phyloP scores from a whole-genome alignment of 2,329 filamentous ascomycete species.

The Penicillium paneum region DNA sequence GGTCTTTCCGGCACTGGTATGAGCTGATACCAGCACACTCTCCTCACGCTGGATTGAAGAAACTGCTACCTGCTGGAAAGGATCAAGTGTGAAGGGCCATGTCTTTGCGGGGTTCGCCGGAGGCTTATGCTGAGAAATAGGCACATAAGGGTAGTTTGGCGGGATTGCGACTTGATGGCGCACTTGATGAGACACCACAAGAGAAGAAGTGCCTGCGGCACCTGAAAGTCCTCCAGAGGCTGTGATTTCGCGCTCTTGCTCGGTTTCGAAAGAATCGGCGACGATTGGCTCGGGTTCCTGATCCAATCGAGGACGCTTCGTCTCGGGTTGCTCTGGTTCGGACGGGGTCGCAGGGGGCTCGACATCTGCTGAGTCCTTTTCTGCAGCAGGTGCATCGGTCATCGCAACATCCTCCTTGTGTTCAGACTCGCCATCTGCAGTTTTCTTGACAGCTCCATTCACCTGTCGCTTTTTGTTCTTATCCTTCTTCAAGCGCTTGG shows the following conservation, averaged over 20 bases:
- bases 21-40: slow-evolving; percentile 93
- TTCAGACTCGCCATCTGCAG: slow-evolving; percentile 29
- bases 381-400: slow-evolving; percentile 20
- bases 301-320: slow-evolving; percentile 51
- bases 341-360: slow-evolving; percentile 21
- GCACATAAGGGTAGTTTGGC: slow-evolving; percentile 88
- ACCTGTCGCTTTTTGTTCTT: slow-evolving; percentile 82
- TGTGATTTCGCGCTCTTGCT: slow-evolving; percentile 85
- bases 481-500: slow-evolving; percentile 50
- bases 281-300: slow-evolving; percentile 74
- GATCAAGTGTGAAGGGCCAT: slow-evolving; percentile 90
- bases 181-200: slow-evolving; percentile 93
- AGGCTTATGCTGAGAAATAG: slow-evolving; percentile 92
- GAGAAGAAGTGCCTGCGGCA: slow-evolving; percentile 59
- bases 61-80: slow-evolving; percentile 93
- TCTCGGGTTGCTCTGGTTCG: slow-evolving; percentile 41
- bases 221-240: slow-evolving; percentile 67
- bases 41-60: slow-evolving; percentile 94
- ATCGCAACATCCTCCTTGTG: slow-evolving; percentile 27
- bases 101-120: slow-evolving; percentile 78
- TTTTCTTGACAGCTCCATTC: slow-evolving; percentile 70
- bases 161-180: slow-evolving; percentile 96
- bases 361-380: slow-evolving; percentile 15
- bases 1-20: slow-evolving; percentile 96
- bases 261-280: slow-evolving; percentile 91